Conservation (phyloP, 1,284 basidiomycete species). For the Tremellales sp. region DNA sequence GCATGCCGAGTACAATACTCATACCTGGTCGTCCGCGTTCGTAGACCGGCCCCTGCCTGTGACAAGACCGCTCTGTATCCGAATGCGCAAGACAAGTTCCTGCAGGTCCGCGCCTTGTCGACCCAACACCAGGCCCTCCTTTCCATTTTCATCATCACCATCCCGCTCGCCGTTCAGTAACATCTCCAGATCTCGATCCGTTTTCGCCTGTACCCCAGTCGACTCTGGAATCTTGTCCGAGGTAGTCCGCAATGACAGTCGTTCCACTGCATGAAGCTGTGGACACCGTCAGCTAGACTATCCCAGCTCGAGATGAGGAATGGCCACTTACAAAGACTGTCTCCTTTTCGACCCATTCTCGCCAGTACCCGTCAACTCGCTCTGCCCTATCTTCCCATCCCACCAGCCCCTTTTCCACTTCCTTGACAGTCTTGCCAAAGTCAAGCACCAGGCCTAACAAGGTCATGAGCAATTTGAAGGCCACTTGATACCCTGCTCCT, state of each 20-base stretch:
- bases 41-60: no score
- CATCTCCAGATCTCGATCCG: constrained; percentile 25
- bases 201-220: constrained; percentile 1
- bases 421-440: constrained; percentile 64
- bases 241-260: constrained; percentile 29
- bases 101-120: constrained; percentile 14
- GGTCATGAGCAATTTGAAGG: constrained; percentile 61
- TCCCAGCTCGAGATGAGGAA: not conserved
- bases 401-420: constrained; percentile 56
- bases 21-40: no score
- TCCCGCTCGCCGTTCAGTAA: constrained; percentile 22
- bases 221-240: not conserved
- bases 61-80: no score
- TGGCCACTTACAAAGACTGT: constrained; percentile 55
- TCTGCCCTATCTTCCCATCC: constrained; percentile 59
- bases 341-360: constrained; percentile 58
- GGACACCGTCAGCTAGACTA: not conserved
- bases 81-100: constrained; percentile 21
- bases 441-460: constrained; percentile 66
- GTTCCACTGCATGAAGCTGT: constrained; percentile 38
- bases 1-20: no score
- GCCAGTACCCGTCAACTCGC: constrained; percentile 56
- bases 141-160: constrained; percentile 7
- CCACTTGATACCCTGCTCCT: constrained; percentile 61
- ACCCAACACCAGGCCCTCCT: not conserved